Evolutionary conservation across 2,329 filamentous ascomycete genomes (phyloP), one percentile per base, ranked within the genome.

Genomic region (Plectosphaerella sp.): DNA sequence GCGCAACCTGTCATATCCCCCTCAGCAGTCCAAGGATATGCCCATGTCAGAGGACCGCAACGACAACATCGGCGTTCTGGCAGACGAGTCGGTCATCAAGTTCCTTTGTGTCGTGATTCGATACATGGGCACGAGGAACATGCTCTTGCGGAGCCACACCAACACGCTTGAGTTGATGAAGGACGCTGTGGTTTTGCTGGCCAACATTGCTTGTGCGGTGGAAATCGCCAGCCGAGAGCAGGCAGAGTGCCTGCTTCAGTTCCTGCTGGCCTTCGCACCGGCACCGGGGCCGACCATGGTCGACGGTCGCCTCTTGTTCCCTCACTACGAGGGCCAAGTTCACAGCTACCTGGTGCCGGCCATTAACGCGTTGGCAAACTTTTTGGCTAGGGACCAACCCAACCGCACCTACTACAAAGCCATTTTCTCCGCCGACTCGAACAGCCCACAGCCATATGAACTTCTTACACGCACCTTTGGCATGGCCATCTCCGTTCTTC

Each of bases 91-190:
- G 6, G 86, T 97, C 16, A 79, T 97, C 62, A 91, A 89, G 60
- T 91, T 97, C 62, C 73, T 97, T 9, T 91, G 90, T 53, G 86
- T 86, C 45, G 82, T 92, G 4, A 91, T 97, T 57, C 81, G 91
- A 54, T 89, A 94, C 59, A 78, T 97, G 14, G 94, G 93, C 28
- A 97, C 92, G 4, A 87, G 91, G 14, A 91, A 91, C 60, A 89
- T 93, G 79, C 79, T 97, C 28, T 73, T 97, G 42, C 84, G 91
- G 39, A 90, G 86, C 4, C 82, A 94, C 58, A 78, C 82, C 63
- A 96, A 97, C 69, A 94, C 89, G 1, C 75, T 97, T 58, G 94
- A 99, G 68, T 93, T 97, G 62, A 96, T 97, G 89, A 99, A 99
- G 71, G 94, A 99, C 67, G 77, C 91, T 28, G 83, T 97, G 53